Conservation (phyloP, 345 rosid species). For the Eucalyptus viminalis region DNA sequence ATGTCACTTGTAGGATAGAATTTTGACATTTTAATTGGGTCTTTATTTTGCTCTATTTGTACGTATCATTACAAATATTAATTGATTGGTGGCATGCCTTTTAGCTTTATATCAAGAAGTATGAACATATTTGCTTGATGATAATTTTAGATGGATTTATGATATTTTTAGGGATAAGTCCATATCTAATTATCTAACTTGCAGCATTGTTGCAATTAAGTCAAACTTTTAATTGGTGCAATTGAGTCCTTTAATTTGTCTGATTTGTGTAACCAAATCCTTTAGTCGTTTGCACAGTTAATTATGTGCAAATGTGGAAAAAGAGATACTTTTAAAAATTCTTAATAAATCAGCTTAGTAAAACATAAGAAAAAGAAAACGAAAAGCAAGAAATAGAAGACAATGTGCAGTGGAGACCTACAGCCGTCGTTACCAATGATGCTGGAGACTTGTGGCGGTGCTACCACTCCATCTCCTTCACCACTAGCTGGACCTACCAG, state of each 20-base stretch:
- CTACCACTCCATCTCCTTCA: neutral
- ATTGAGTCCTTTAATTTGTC: neutral
- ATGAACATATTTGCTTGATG: neutral
- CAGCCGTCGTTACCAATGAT: neutral
- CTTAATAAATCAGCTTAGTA: neutral
- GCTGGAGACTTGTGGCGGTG: neutral
- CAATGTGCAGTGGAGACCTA: neutral
- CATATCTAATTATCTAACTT: neutral
- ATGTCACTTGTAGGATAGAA: neutral
- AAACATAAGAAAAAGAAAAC: neutral
- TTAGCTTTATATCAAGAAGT: neutral
- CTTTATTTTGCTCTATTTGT: neutral
- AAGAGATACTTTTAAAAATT: neutral
- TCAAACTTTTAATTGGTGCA: neutral
- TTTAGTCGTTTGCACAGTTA: neutral
- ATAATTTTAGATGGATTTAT: neutral
- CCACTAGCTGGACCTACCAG: neutral
- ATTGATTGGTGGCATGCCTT: neutral
- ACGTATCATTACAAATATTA: neutral
- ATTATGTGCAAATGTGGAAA: neutral
- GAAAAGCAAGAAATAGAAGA: neutral
- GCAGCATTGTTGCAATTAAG: neutral
- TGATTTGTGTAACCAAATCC: neutral
- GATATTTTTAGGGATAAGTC: neutral
- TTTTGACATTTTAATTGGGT: neutral